Evolutionary conservation across 2,329 filamentous ascomycete genomes (phyloP), one percentile per base, ranked within the genome.

Genomic region (Rhytidhysteron rufulum): DNA sequence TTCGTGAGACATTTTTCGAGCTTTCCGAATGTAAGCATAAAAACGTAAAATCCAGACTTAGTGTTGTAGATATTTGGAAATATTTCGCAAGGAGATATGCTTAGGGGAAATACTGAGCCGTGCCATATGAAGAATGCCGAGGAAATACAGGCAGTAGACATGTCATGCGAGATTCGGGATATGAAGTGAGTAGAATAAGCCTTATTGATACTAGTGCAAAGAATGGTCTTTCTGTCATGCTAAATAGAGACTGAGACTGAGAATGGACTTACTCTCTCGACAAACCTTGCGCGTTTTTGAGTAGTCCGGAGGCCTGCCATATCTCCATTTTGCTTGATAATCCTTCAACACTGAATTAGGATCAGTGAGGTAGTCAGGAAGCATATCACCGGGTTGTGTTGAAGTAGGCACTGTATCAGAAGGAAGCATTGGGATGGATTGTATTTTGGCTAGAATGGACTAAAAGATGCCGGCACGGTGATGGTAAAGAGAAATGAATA

Each of bases 221-320:
- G n/a, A n/a, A n/a, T n/a, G n/a, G n/a, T n/a, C n/a, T n/a, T n/a
- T n/a, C n/a, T n/a, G n/a, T n/a, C n/a, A n/a, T n/a, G n/a, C n/a
- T n/a, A n/a, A n/a, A n/a, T n/a, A n/a, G n/a, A n/a, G n/a, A n/a
- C n/a, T n/a, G n/a, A n/a, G n/a, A n/a, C n/a, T n/a, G n/a, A 15
- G 18, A 19, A 30, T 9, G 15, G 31, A 33, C 74, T 62, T 60
- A 83, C 81, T 79, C 53, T 80, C 68, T 47, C 69, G 66, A 57
- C 72, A 85, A 31, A 79, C 70, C 42, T 74, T 72, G 27, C 82
- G 70, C 2, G 81, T 85, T 55, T 80, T 82, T 27, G 70, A 72
- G 59, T 85, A 85, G 55, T 85, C 80, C 1, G 82, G 82, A 30
- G 77, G 70, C 39, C 64, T 63, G 8, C 78, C 78, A 60, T 82